A percentile compares a stretch with the other conserved stretches of the same genome.
Evolutionary conservation across 306 rosid species (phyloP).

Genomic region (Castanopsis chinensis): DNA sequence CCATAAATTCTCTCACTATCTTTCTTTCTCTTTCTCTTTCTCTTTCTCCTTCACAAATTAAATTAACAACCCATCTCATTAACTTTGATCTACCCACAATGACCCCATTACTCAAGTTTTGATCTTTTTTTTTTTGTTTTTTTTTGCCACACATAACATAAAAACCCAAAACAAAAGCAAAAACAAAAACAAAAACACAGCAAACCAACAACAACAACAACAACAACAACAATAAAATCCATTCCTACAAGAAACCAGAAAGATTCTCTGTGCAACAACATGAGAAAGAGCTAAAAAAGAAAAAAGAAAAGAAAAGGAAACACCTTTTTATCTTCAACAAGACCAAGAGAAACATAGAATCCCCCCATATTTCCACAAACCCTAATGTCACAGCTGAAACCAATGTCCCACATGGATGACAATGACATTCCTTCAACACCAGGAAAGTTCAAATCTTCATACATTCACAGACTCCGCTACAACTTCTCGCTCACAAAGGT

Average conservation of each 20-base stretch:
- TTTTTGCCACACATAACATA: background rate
- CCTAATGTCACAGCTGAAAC: conserved; percentile 49
- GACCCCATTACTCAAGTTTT: conserved; percentile 10
- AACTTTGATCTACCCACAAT: no score
- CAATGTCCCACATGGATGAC: conserved; percentile 74
- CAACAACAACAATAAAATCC: conserved; percentile 29
- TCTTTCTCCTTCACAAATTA: background rate
- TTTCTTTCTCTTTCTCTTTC: background rate
- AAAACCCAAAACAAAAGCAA: conserved; percentile 34
- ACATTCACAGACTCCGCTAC: conserved; percentile 71
- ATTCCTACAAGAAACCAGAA: conserved; percentile 63
- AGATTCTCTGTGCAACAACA: conserved; percentile 48
- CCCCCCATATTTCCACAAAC: conserved; percentile 17
- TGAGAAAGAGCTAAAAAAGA: conserved; percentile 12
- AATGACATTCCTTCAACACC: conserved; percentile 85
- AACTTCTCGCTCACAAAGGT: conserved; percentile 77
- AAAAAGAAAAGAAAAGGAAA: conserved; percentile 1
- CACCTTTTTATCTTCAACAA: background rate
- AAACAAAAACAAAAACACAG: conserved; percentile 29
- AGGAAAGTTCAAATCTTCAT: conserved; percentile 81
- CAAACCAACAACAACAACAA: background rate
- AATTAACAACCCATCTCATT: no score
- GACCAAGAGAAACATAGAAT: conserved; percentile 1
- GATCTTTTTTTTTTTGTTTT: background rate
- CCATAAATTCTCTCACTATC: background rate